phyloP scores from a whole-genome alignment of 2,329 filamentous ascomycete species.

The Clarireedia paspali region DNA sequence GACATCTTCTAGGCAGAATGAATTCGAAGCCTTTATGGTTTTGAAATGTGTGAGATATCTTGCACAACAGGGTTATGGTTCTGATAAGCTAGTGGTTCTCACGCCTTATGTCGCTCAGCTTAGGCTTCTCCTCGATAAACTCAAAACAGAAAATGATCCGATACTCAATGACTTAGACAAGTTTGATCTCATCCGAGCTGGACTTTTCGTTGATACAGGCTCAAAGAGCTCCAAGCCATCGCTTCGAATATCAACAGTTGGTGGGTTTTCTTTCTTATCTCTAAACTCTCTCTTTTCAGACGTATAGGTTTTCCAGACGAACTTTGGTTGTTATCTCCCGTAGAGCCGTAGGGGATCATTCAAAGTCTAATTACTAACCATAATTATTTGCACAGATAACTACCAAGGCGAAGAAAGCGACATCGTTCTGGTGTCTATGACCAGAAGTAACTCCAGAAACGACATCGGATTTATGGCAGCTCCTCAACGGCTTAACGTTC shows the following conservation, averaged over 20 bases:
- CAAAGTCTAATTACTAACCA: no score
- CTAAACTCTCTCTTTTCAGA: no score
- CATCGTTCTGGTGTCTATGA: slow-evolving; percentile 61
- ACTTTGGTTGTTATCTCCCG: no score
- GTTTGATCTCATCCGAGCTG: slow-evolving; percentile 53
- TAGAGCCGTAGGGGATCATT: no score
- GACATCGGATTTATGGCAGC: slow-evolving; percentile 66
- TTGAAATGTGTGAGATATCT: slow-evolving; percentile 59
- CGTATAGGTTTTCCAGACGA: no score
- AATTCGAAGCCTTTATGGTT: slow-evolving; percentile 58
- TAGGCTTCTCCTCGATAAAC: slow-evolving; percentile 42
- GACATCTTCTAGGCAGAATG: slow-evolving; percentile 51
- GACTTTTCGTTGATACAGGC: slow-evolving; percentile 43
- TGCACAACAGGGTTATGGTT: slow-evolving; percentile 62
- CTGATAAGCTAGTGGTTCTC: slow-evolving; percentile 57
- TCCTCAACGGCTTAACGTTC: slow-evolving; percentile 60
- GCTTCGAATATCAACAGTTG: slow-evolving; percentile 61
- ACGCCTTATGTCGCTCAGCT: slow-evolving; percentile 69
- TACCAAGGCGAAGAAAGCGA: slow-evolving; percentile 73
- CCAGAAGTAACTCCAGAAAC: slow-evolving; percentile 52
- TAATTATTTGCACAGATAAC: slow-evolving; percentile 46
- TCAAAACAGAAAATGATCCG: slow-evolving; percentile 53
- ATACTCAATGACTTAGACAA: slow-evolving; percentile 63
- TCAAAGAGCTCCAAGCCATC: slow-evolving; percentile 43
- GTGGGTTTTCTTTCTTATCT: slow-evolving; percentile 35